phyloP scores from a whole-genome alignment of 495 filamentous ascomycete species.

The Xylaria scruposa region DNA sequence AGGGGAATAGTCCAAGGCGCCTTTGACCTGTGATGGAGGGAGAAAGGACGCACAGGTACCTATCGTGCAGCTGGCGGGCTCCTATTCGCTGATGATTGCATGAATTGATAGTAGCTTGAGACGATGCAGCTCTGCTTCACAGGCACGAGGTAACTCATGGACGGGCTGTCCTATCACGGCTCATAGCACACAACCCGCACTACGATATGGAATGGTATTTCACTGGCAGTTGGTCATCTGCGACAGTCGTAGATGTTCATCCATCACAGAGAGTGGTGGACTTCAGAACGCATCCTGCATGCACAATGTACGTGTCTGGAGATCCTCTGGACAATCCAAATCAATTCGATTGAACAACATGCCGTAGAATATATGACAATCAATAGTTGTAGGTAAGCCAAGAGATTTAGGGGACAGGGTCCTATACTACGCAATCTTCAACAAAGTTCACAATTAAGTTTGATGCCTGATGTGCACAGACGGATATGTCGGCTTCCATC shows the following conservation, averaged over 20 bases:
- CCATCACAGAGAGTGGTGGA: constrained; percentile 1
- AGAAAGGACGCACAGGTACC: neutral
- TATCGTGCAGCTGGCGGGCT: neutral
- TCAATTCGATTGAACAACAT: neutral
- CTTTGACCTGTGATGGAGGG: neutral
- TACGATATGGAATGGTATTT: neutral
- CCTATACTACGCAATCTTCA: neutral
- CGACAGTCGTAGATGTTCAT: constrained; percentile 2
- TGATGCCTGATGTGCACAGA: neutral
- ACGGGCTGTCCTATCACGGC: constrained; percentile 8
- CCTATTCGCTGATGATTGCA: constrained; percentile 16
- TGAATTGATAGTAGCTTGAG: constrained; percentile 8
- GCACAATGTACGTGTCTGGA: constrained; percentile 8
- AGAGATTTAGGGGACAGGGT: neutral
- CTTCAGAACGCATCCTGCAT: neutral
- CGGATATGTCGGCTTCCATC: constrained; percentile 11
- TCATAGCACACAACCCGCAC: constrained; percentile 1
- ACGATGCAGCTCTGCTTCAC: neutral
- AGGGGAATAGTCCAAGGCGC: neutral
- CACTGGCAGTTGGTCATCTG: neutral
- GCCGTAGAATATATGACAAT: neutral
- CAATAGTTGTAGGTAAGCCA: neutral
- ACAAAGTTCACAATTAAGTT: neutral
- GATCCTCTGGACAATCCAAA: neutral
- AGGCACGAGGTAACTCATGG: neutral